A percentile compares a stretch with the other conserved stretches of the same genome.
phyloP scores from a whole-genome alignment of 73 alveolate species.

The Paramecium sexaurelia region DNA sequence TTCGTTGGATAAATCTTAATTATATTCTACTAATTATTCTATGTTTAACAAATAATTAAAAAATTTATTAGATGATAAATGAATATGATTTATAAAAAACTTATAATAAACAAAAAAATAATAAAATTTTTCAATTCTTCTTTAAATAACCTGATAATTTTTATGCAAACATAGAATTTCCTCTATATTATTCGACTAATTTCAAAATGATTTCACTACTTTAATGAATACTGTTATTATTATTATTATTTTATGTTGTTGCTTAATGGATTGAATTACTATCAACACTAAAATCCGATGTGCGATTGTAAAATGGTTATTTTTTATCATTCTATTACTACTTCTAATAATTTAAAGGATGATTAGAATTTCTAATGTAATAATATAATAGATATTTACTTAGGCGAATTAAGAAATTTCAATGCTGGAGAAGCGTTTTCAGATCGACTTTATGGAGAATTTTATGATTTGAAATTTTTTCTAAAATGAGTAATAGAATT shows the following conservation, averaged over 20 bases:
- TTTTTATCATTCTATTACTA: background rate
- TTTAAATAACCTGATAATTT: slow-evolving; percentile 1
- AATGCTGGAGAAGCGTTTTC: background rate
- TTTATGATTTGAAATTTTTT: slow-evolving; percentile 20
- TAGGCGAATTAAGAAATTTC: slow-evolving; percentile 31
- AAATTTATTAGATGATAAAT: too few species aligned
- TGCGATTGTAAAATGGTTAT: background rate
- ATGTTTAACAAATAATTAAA: too few species aligned
- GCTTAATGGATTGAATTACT: background rate
- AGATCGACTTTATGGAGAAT: slow-evolving; percentile 42
- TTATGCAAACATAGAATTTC: background rate
- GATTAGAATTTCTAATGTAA: background rate
- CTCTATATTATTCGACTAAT: slow-evolving; percentile 33
- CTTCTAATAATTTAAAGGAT: background rate
- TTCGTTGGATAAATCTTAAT: too few species aligned
- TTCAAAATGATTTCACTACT: background rate
- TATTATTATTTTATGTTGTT: background rate
- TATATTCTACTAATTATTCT: too few species aligned
- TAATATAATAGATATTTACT: background rate
- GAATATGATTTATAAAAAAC: too few species aligned
- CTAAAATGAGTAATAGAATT: too few species aligned
- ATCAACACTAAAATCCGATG: slow-evolving; percentile 40
- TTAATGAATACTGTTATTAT: background rate
- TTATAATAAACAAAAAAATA: background rate
- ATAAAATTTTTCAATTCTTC: background rate